Conservation (phyloP, 2,329 filamentous ascomycete species). For the Oidium heveae region DNA sequence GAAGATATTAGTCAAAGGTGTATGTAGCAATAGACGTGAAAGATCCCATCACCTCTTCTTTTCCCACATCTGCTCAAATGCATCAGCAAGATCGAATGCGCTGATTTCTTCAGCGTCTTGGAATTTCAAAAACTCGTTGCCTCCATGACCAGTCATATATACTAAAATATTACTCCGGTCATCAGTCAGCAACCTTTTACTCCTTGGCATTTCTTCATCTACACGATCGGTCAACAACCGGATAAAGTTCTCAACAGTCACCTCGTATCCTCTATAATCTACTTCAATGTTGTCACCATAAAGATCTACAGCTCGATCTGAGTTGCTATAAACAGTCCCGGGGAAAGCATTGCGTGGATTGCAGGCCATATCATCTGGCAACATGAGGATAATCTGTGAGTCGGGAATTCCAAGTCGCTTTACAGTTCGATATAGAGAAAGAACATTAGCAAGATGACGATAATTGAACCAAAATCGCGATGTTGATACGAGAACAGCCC, state of each 20-base stretch:
- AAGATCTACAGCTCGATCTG: constrained; percentile 78
- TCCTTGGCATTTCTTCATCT: constrained; percentile 79
- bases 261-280: constrained; percentile 92
- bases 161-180: constrained; percentile 91
- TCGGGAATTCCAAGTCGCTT: constrained; percentile 95
- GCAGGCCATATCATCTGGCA: constrained; percentile 99
- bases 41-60: constrained; percentile 47
- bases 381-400: constrained; percentile 97
- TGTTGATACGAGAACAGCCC: constrained; percentile 95
- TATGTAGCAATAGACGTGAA: neutral
- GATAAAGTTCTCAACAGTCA: constrained; percentile 98
- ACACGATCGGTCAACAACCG: constrained; percentile 81
- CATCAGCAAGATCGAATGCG: constrained; percentile 84
- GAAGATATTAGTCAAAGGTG: neutral
- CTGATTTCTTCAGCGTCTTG: constrained; percentile 96
- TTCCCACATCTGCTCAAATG: constrained; percentile 99
- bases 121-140: constrained; percentile 95
- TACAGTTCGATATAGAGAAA: constrained; percentile 92
- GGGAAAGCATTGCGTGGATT: constrained; percentile 97
- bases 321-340: constrained; percentile 94
- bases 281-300: constrained; percentile 99
- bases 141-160: constrained; percentile 97
- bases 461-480: constrained; percentile 99
- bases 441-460: constrained; percentile 87
- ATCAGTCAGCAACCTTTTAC: constrained; percentile 81